These are phyloP conservation scores for Fragilariopsis cylindrus DNA, from an alignment of 108 stramenopile genomes.

Conservation along the genomic window DNA sequence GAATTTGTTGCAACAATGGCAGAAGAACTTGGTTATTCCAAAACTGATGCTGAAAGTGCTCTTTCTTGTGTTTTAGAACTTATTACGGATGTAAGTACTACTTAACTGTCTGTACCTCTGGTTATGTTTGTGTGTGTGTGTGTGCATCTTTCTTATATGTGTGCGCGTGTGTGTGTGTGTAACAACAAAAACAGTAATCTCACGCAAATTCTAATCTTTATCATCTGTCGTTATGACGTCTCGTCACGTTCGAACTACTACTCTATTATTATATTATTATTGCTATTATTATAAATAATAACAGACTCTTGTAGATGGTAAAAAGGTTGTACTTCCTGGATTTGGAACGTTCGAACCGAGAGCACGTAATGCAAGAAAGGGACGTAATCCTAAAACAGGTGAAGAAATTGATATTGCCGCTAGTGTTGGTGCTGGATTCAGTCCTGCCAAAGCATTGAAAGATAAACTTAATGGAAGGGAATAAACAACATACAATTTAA, in stretches of 20 bases:
- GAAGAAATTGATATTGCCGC: constrained; percentile 85
- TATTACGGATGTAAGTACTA: constrained; percentile 60
- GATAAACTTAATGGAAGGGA: constrained; percentile 63
- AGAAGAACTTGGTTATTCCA: constrained; percentile 77
- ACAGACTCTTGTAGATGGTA: constrained; percentile 63
- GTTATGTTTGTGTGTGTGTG: too few species aligned
- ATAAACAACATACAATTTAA: constrained; percentile 5
- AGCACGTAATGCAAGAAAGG: constrained; percentile 75
- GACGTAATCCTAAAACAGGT: constrained; percentile 91
- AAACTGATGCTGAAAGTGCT: constrained; percentile 71
- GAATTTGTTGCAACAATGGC: constrained; percentile 73
- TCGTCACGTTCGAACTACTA: too few species aligned
- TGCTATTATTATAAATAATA: neutral
- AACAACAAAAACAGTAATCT: too few species aligned
- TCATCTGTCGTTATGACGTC: too few species aligned
- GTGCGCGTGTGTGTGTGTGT: neutral
- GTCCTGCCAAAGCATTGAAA: constrained; percentile 87
- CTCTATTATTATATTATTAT: neutral
- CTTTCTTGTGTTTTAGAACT: constrained; percentile 71
- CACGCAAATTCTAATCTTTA: too few species aligned
- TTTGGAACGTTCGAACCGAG: constrained; percentile 90
- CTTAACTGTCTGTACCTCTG: too few species aligned
- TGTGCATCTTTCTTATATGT: neutral
- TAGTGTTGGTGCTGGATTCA: constrained; percentile 70
- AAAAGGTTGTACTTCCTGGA: constrained; percentile 73